Base-by-base conservation (phyloP, 371 early-diverging fungal genomes). In the Catenaria anguillulae region DNA sequence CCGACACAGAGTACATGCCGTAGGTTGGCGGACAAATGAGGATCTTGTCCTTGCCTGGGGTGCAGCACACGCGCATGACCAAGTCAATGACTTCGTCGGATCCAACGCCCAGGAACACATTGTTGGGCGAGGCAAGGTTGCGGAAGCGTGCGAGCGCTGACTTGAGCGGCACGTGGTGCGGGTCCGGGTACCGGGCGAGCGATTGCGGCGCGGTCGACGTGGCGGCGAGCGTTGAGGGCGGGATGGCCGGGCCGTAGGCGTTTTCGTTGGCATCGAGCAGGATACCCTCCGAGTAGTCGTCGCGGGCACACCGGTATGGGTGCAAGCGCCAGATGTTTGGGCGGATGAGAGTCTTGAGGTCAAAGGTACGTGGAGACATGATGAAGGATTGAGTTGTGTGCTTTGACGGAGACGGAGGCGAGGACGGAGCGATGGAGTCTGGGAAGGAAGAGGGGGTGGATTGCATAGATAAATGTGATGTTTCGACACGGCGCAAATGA, bases 241-340 rank as follows among this genome's bases (percentile, higher is more conserved):
- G 29, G 17, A 77, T 52, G 31, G 84, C 72, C 0, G 94, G 84
- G 1, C 98, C 98, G 71, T 83, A 88, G 42, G 90, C 80, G 77
- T 97, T 97, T 71, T 97, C 98, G 71, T 97, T 97, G 48, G 98
- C 98, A 68, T 98, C 97, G 29, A 98, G 80, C 40, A 98, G 79
- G 43, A 96, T 84, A 46, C 98, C 98, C 13, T 72, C 69, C 56
- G 78, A 83, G 70, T 89, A 96, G 74, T 97, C 97, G 67, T 97
- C 96, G 61, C 98, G 84, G 24, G 98, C 98, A 71, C 93, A 94
- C 60, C 95, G 84, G 72, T 98, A 98, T 21, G 98, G 94, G 68
- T 84, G 78, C 33, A 97, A 79, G 36, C 81, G 75, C 64, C 84
- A 77, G 71, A 97, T 95, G 69, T 97, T 97, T 60, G 93, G 93